phyloP scores from a whole-genome alignment of 2,329 filamentous ascomycete species.

The Orbilia ellipsospora region DNA sequence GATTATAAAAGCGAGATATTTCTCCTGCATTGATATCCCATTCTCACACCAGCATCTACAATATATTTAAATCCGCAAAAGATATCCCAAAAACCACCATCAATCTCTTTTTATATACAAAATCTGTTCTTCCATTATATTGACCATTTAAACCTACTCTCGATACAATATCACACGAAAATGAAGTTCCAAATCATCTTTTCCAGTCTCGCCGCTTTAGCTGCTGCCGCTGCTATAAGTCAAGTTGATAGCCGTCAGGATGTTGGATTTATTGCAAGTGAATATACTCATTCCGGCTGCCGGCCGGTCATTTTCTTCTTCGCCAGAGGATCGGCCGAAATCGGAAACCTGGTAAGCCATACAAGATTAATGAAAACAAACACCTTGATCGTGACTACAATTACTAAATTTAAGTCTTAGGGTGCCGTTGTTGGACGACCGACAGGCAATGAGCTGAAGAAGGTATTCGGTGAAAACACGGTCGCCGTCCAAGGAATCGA shows the following conservation, averaged over 20 bases:
- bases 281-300: constrained; percentile 63
- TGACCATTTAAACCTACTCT: background rate
- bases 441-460: constrained; percentile 56
- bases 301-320: constrained; percentile 65
- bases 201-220: constrained; percentile 35
- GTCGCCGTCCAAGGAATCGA: constrained; percentile 60
- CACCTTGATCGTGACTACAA: background rate
- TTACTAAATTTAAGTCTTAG: constrained; percentile 10
- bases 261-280: constrained; percentile 60
- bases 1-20: too few relatives aligned
- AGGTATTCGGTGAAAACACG: constrained; percentile 40
- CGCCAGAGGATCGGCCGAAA: constrained; percentile 66
- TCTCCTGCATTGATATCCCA: too few relatives aligned
- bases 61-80: too few relatives aligned
- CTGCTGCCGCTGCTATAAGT: constrained; percentile 35
- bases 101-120: too few relatives aligned
- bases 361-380: too few relatives aligned
- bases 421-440: constrained; percentile 52
- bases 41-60: too few relatives aligned
- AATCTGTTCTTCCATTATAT: background rate
- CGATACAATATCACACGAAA: constrained; percentile 2
- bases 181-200: constrained; percentile 55
- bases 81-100: too few relatives aligned
- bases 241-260: constrained; percentile 47
- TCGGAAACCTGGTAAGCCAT: constrained; percentile 65